A percentile compares a stretch with the other conserved stretches of the same genome.
These are phyloP conservation scores for Tremella fuciformis DNA, from an alignment of 768 basidiomycete genomes.

Conservation along the genomic window DNA sequence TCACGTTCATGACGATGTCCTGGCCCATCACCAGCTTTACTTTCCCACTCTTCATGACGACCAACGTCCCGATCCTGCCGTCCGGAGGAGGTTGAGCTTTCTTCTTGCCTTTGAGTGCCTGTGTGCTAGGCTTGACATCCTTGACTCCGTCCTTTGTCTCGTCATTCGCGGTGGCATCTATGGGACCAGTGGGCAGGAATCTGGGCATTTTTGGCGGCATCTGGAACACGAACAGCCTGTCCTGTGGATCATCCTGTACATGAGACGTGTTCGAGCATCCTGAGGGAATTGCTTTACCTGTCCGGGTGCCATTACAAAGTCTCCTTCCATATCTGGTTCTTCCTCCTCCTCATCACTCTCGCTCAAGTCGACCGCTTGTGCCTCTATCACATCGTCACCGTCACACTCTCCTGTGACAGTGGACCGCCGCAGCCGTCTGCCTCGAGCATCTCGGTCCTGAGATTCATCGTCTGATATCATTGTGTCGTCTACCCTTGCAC, in stretches of 20 bases:
- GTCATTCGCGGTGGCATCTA: conserved; percentile 48
- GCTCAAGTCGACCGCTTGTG: conserved; percentile 47
- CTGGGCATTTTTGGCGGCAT: conserved; percentile 81
- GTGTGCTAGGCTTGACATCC: conserved; percentile 48
- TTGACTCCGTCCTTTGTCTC: conserved; percentile 59
- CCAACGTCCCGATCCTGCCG: conserved; percentile 77
- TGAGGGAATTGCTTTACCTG: conserved; percentile 18
- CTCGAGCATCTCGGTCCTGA: conserved; percentile 42
- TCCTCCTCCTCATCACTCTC: conserved; percentile 50
- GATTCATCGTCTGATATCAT: conserved; percentile 41
- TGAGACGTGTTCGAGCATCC: too few species aligned
- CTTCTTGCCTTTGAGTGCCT: conserved; percentile 17
- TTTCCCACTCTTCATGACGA: conserved; percentile 77
- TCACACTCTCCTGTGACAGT: conserved; percentile 22
- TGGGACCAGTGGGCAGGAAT: conserved; percentile 57
- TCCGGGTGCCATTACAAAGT: conserved; percentile 32
- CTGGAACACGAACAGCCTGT: conserved; percentile 76
- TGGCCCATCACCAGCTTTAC: conserved; percentile 82
- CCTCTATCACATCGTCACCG: conserved; percentile 40
- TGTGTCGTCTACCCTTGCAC: conserved; percentile 38
- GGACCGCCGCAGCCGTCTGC: conserved; percentile 29
- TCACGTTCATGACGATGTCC: conserved; percentile 77
- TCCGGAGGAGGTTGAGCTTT: conserved; percentile 56
- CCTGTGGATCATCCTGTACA: conserved; percentile 41
- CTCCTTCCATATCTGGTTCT: conserved; percentile 42